Evolutionary conservation across 2,329 filamentous ascomycete genomes (phyloP).

Genomic region (Ceratocystis variospora): DNA sequence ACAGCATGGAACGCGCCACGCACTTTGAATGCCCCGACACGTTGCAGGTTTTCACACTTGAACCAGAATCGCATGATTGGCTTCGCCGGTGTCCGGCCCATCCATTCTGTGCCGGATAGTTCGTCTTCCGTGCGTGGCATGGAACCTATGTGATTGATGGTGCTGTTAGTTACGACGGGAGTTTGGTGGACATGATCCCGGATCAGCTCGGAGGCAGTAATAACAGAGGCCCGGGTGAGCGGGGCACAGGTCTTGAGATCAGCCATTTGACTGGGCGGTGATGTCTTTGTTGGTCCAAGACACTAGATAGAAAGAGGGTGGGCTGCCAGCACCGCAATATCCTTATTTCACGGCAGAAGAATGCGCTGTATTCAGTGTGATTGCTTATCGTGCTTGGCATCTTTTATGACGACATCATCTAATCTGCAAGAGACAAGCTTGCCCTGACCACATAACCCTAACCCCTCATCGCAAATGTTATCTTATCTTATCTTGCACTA

Average conservation of each 20-base stretch:
- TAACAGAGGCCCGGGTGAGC: conserved; percentile 58
- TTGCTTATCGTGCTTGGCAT: background rate
- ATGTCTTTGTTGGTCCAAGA: background rate
- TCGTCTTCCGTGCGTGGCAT: conserved; percentile 45
- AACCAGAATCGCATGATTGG: conserved; percentile 69
- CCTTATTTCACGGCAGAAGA: background rate
- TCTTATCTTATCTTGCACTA: background rate
- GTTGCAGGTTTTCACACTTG: conserved; percentile 91
- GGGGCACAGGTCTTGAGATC: conserved; percentile 43
- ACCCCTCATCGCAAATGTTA: background rate
- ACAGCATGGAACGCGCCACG: conserved; percentile 83
- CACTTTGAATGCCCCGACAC: conserved; percentile 83
- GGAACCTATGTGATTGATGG: conserved; percentile 61
- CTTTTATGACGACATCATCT: background rate
- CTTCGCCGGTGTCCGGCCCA: conserved; percentile 44
- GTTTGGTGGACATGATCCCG: conserved; percentile 66
- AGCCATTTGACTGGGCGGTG: conserved; percentile 33
- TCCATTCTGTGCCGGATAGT: conserved; percentile 42
- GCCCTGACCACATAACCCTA: background rate
- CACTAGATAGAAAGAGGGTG: background rate
- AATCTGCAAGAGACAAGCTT: background rate
- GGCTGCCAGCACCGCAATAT: no score
- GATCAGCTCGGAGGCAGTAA: conserved; percentile 59
- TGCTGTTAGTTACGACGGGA: conserved; percentile 66
- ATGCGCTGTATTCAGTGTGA: background rate